Base-by-base conservation (phyloP, 768 basidiomycete species). In the Psilocybe tampanensis region DNA sequence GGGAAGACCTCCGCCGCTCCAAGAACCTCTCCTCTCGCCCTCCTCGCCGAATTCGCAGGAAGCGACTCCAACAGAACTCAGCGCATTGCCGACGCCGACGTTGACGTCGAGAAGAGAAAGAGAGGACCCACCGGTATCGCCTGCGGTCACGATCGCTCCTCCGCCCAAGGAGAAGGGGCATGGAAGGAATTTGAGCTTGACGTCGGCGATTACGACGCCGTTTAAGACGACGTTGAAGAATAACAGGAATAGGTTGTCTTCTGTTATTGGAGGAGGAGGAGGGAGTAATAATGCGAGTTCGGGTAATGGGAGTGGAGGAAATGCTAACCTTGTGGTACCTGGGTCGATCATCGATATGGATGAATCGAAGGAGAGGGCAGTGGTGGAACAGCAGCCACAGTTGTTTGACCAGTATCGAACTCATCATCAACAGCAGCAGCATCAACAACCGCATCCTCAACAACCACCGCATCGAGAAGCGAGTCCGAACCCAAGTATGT, bases 161-260 rank as follows among this genome's bases (percentile, higher is more conserved):
- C 2, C 61, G 7, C 2, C 61, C 26, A 63, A 58, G 29, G 58
- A 69, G 61, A 69, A 62, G 53, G 54, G 54, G 2, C 68, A 71
- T 32, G 61, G 59, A 12, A 60, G 67, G 17, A 73, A 70, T 55
- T 43, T 65, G 18, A 71, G 68, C 44, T 54, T 72, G 23, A 67
- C 68, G 1, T 52, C 63, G 17, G 61, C 64, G 15, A 66, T 70
- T 34, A 57, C 67, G 17, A 61, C 58, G 12, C 66, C 68, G 8
- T 61, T 71, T 53, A 71, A 68, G 50, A 54, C 64, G 11, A 63
- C 68, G n/a, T 51, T 71, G 56, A 64, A 55, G 58, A 66, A 59
- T 48, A 69, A 68, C 47, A 66, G 63, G 50, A 67, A 66, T 36
- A 59, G 66, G 7, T 23, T 72, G n/a, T 68, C 68, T 17, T 60